Base-by-base conservation (phyloP, 2,329 filamentous ascomycete genomes). In the Aspergillus nomiae region DNA sequence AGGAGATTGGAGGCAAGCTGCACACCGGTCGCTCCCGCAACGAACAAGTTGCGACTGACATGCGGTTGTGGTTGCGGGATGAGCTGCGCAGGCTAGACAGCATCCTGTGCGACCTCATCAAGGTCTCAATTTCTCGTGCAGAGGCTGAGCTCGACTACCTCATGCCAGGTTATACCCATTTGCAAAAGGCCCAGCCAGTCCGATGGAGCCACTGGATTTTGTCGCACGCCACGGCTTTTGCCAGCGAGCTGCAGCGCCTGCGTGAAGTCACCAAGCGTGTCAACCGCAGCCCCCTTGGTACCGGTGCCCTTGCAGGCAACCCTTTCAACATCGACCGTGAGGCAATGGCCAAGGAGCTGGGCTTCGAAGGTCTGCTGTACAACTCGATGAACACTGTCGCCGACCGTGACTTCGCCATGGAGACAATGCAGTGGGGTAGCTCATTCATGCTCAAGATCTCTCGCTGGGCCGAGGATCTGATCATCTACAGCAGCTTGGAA, bases 101-200 rank as follows among this genome's bases (percentile, higher is more conserved):
- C 41, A 87, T 89, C 70, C 83, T 97, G 5, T 82, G 87, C 50
- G 85, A 87, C 60, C 86, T 96, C 69, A 81, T 97, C 46, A 83
- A 86, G 71, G 90, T 93, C 55, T 86, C 89, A 16, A 85, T 88
- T 41, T 81, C 82, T 54, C 86, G 92, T 32, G 91, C 92, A 2
- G 90, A 92, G 83, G 78, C 82, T 41, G 91, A 95, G 71, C 88
- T 94, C 66, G 89, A 91, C 69, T 84, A 87, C 67, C 77, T 96
- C 72, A 95, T 96, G 90, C 92, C 92, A 1, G 91, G 91, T 3
- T 96, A 96, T 80, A 96, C 92, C 16, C 92, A 96, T 78, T 81
- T 95, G 41, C 92, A 96, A 80, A 89, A 91, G 59, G 92, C 92
- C 4, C 86, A 81, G 91, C 92, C 92, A 1, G 88, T 96, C 69